Evolutionary conservation across 1,284 basidiomycete genomes (phyloP).

Genomic region (Sanghuangporus weigelae): DNA sequence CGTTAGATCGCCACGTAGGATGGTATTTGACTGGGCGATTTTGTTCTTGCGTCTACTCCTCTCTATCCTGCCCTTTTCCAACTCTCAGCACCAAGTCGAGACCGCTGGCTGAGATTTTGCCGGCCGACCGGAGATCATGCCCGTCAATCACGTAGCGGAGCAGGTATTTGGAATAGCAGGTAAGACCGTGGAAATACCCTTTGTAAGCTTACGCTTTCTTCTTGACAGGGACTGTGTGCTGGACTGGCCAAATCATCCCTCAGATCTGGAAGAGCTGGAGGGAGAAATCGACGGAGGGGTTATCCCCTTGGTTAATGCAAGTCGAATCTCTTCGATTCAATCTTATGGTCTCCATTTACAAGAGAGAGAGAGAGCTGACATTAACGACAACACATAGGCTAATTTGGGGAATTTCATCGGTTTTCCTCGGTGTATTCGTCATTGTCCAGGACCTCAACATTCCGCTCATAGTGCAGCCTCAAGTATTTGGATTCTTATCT

Average conservation of each 20-base stretch:
- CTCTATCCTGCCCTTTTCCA: no score
- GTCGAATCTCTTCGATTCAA: background rate
- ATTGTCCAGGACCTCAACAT: conserved; percentile 68
- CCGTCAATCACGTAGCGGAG: conserved; percentile 40
- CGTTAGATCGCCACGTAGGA: no score
- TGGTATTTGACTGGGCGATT: no score
- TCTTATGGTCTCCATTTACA: background rate
- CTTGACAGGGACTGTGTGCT: conserved; percentile 54
- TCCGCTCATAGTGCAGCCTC: conserved; percentile 72
- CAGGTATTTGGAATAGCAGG: conserved; percentile 60
- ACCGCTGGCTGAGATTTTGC: no score
- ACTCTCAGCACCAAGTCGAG: no score
- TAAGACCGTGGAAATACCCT: conserved; percentile 18
- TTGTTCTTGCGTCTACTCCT: no score
- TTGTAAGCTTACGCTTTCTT: background rate
- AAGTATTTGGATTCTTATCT: conserved; percentile 60
- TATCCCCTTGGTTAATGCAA: conserved; percentile 68
- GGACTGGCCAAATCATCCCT: conserved; percentile 68
- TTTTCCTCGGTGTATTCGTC: conserved; percentile 67
- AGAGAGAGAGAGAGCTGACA: background rate
- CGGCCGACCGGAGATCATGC: conserved; percentile 25
- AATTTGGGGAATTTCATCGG: conserved; percentile 59
- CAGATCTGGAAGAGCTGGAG: conserved; percentile 74
- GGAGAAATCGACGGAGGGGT: conserved; percentile 66
- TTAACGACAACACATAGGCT: conserved; percentile 33